Evolutionary conservation across 2,329 filamentous ascomycete genomes (phyloP).

Genomic region (Penicillium sp.): DNA sequence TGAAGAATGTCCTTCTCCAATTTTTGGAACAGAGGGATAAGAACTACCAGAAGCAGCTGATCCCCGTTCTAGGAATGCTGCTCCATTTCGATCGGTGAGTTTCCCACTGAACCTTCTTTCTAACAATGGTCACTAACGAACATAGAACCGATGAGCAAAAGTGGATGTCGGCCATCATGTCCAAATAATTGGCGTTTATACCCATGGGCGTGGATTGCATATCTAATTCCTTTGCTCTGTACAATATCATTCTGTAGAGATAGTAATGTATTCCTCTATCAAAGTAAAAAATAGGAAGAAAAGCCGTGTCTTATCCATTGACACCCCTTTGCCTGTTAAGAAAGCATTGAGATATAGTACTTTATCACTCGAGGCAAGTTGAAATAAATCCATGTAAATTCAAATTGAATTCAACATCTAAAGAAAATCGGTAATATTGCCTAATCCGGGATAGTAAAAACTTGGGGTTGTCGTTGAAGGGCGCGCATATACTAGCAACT

Average conservation of each 20-base stretch:
- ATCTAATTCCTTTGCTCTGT: slow-evolving; percentile 1
- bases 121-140: slow-evolving; percentile 15
- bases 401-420: background rate
- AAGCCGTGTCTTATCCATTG: background rate
- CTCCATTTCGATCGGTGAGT: slow-evolving; percentile 63
- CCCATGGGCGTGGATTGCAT: background rate
- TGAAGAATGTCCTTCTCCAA: slow-evolving; percentile 65
- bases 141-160: slow-evolving; percentile 74
- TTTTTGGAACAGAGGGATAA: slow-evolving; percentile 67
- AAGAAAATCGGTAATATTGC: background rate
- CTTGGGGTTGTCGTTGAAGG: background rate
- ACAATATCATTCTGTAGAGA: slow-evolving; percentile 4
- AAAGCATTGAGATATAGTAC: background rate
- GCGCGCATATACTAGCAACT: background rate
- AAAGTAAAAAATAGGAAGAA: no score
- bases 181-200: slow-evolving; percentile 37
- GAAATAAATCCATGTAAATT: background rate
- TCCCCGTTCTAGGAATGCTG: slow-evolving; percentile 64
- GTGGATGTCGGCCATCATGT: slow-evolving; percentile 73
- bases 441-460: slow-evolving; percentile 1
- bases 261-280: background rate
- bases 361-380: background rate
- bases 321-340: background rate
- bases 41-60: slow-evolving; percentile 65
- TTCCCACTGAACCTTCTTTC: background rate